Evolutionary conservation across 2,329 filamentous ascomycete species (phyloP).

Genomic region (Monilinia laxa): DNA sequence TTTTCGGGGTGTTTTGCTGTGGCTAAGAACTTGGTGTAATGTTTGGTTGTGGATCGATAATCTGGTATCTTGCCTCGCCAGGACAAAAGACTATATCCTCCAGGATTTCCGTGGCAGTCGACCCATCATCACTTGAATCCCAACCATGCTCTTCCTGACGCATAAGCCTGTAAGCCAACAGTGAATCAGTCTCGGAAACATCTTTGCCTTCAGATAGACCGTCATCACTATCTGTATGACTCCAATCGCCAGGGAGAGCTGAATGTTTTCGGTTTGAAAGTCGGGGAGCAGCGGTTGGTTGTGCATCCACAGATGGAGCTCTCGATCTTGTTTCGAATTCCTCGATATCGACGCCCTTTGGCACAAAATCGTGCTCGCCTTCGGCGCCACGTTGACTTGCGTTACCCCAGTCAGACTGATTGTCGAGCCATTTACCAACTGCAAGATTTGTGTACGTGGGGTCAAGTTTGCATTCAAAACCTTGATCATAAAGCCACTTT

Average conservation of each 20-base stretch:
- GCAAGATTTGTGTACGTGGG: rapidly evolving
- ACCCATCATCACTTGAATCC: background rate
- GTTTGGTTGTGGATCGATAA: background rate
- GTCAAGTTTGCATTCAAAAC: background rate
- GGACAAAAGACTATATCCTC: background rate
- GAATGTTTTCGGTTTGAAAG: background rate
- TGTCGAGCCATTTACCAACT: background rate
- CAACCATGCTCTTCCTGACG: background rate
- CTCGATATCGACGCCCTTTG: background rate
- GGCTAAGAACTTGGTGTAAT: too few species aligned
- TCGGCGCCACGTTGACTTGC: background rate
- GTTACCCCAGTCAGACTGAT: background rate
- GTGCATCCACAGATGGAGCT: background rate
- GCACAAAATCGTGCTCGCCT: background rate
- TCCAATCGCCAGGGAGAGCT: background rate
- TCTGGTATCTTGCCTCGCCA: background rate
- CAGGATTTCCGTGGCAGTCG: background rate
- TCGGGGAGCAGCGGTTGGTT: background rate
- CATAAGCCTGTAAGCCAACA: background rate
- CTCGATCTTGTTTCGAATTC: background rate
- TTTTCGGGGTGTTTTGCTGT: too few species aligned
- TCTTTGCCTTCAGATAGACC: background rate
- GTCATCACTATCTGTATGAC: background rate
- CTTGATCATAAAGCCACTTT: background rate
- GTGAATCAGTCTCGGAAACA: background rate